Evolutionary conservation across 2,329 filamentous ascomycete species (phyloP).

Genomic region (Aspergillus sp.): DNA sequence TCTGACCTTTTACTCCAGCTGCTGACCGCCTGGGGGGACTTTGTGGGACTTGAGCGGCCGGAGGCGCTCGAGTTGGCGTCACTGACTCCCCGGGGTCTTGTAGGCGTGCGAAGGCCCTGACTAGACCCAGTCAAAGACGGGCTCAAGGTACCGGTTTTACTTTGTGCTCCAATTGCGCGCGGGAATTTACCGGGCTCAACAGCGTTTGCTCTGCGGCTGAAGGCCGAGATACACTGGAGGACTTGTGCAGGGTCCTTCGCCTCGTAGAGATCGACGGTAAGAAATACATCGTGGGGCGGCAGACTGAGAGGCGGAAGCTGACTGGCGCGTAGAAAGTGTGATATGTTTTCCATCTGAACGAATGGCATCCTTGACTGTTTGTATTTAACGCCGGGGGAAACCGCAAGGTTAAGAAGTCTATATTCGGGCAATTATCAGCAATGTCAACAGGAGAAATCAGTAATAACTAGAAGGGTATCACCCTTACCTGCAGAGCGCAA

Average conservation of each 20-base stretch:
- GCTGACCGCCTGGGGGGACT: slow-evolving; percentile 63
- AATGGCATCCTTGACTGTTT: slow-evolving; percentile 95
- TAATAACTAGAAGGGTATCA: background rate
- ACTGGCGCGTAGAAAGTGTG: slow-evolving; percentile 87
- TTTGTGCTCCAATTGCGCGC: slow-evolving; percentile 71
- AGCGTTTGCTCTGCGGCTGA: slow-evolving; percentile 80
- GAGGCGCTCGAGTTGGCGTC: slow-evolving; percentile 46
- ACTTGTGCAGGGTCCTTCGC: slow-evolving; percentile 95
- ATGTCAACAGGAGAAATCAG: background rate
- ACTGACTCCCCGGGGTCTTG: slow-evolving; percentile 50
- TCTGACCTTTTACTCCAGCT: slow-evolving; percentile 89
- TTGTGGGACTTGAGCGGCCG: slow-evolving; percentile 62
- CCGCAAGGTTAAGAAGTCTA: slow-evolving; percentile 79
- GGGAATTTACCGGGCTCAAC: slow-evolving; percentile 74
- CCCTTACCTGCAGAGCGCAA: slow-evolving; percentile 81
- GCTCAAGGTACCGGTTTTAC: slow-evolving; percentile 59
- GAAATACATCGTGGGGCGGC: slow-evolving; percentile 90
- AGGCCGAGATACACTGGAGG: slow-evolving; percentile 85
- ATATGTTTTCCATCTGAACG: slow-evolving; percentile 99
- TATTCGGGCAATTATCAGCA: slow-evolving; percentile 10
- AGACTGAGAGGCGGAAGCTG: slow-evolving; percentile 81
- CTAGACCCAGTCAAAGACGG: slow-evolving; percentile 67
- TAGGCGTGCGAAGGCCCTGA: slow-evolving; percentile 41
- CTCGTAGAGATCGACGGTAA: slow-evolving; percentile 96
- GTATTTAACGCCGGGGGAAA: slow-evolving; percentile 78